Percentiles rank a stretch among this genome's conserved stretches.
phyloP scores from a whole-genome alignment of 257 asterid species.

The Przewalskia tangutica region DNA sequence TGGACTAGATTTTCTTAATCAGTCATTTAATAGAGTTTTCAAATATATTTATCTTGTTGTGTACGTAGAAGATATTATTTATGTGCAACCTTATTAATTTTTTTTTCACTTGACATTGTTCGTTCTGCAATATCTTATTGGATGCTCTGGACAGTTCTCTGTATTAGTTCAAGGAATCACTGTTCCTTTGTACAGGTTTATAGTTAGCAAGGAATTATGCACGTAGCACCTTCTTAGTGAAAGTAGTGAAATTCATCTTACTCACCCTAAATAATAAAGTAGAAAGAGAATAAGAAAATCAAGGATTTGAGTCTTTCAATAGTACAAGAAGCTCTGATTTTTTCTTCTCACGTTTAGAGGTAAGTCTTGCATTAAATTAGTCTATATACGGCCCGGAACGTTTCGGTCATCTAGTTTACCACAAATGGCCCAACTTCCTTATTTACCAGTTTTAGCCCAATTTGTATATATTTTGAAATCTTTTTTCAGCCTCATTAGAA shows the following conservation, averaged over 20 bases:
- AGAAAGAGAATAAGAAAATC: neutral
- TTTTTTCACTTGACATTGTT: neutral
- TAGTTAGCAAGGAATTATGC: neutral
- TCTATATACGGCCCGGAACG: neutral
- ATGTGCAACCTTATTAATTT: neutral
- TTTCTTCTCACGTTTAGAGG: neutral
- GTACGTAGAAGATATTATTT: neutral
- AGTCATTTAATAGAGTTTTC: neutral
- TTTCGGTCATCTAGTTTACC: neutral
- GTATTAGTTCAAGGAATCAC: neutral
- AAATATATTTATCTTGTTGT: neutral
- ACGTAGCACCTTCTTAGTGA: neutral
- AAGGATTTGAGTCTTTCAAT: neutral
- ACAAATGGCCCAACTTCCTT: neutral
- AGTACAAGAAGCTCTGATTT: neutral
- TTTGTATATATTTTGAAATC: neutral
- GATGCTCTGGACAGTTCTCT: neutral
- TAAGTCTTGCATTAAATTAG: neutral
- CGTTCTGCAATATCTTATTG: neutral
- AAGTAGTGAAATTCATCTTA: neutral
- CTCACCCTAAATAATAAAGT: neutral
- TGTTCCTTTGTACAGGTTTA: neutral
- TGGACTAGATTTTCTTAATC: neutral
- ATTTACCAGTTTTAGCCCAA: neutral
- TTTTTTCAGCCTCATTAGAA: neutral